A percentile compares a stretch with the other conserved stretches of the same genome.
phyloP scores from a whole-genome alignment of 371 early-diverging fungal species.

The Cokeromyces recurvatus region DNA sequence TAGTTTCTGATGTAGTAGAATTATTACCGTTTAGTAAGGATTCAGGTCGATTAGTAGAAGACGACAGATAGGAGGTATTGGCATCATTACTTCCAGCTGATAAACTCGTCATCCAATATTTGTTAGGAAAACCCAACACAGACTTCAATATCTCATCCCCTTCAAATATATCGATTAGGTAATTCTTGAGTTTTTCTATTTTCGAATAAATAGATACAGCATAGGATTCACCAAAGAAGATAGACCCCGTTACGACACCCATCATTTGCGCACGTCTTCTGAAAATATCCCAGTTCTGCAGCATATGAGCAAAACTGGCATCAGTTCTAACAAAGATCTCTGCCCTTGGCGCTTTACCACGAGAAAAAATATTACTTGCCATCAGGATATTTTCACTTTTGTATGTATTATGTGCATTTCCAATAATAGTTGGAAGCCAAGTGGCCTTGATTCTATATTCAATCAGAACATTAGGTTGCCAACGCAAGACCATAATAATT shows the following conservation, averaged over 20 bases:
- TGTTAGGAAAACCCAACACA: constrained; percentile 29
- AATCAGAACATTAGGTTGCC: constrained; percentile 88
- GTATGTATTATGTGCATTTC: constrained; percentile 9
- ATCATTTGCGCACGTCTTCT: constrained; percentile 41
- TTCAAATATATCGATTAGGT: constrained; percentile 66
- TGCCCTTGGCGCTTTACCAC: constrained; percentile 41
- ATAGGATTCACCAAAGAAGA: constrained; percentile 35
- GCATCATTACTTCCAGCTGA: neutral
- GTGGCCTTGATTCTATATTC: constrained; percentile 72
- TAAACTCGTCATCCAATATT: constrained; percentile 16
- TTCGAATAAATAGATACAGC: constrained; percentile 59
- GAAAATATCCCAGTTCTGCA: constrained; percentile 44
- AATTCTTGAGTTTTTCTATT: constrained; percentile 60
- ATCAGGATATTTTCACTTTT: constrained; percentile 23
- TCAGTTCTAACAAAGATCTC: constrained; percentile 42
- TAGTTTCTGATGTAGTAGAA: neutral
- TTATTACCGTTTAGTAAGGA: too few species aligned
- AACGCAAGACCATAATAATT: constrained; percentile 66
- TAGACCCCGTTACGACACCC: constrained; percentile 40
- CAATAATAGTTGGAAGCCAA: constrained; percentile 38
- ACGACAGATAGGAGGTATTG: neutral
- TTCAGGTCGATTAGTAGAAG: constrained; percentile 2
- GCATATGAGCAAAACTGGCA: constrained; percentile 41
- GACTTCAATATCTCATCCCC: constrained; percentile 65
- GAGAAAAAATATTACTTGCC: constrained; percentile 31